These are phyloP conservation scores for Apiospora pterosperma DNA, from an alignment of 2,329 filamentous ascomycete species.

Conservation along the genomic window DNA sequence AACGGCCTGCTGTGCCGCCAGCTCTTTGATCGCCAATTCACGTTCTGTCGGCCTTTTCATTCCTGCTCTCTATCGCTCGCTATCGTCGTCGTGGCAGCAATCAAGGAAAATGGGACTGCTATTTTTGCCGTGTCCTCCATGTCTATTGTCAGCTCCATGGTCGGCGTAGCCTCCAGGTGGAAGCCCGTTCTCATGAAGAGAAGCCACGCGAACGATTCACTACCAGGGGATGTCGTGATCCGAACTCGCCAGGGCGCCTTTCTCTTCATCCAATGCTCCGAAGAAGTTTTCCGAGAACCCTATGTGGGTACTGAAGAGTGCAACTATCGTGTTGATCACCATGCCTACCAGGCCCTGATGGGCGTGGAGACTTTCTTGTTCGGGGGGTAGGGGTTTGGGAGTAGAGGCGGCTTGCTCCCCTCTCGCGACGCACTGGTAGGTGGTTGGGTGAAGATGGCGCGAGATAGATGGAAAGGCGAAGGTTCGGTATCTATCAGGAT, in stretches of 20 bases:
- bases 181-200: conserved; percentile 50
- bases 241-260: conserved; percentile 59
- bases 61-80: conserved; percentile 43
- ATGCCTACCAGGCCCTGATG: conserved; percentile 51
- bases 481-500: too few relatives aligned
- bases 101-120: conserved; percentile 47
- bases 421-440: too few relatives aligned
- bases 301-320: conserved; percentile 60
- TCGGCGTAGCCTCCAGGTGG: conserved; percentile 58
- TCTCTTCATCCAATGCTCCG: conserved; percentile 52
- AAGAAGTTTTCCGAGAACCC: conserved; percentile 60
- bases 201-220: conserved; percentile 44
- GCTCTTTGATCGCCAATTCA: conserved; percentile 49
- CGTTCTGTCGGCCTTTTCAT: conserved; percentile 49
- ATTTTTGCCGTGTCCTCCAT: conserved; percentile 49
- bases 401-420: too few relatives aligned
- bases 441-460: too few relatives aligned
- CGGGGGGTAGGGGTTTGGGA: too few relatives aligned
- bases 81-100: conserved; percentile 41
- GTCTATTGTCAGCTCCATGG: conserved; percentile 48
- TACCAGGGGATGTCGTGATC: conserved; percentile 57
- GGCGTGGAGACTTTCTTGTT: conserved; percentile 53
- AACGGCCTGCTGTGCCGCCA: conserved; percentile 45
- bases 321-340: conserved; percentile 46
- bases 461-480: too few relatives aligned